Conservation (phyloP, 2,329 filamentous ascomycete genomes). For the Arthrobotrys iridis region DNA sequence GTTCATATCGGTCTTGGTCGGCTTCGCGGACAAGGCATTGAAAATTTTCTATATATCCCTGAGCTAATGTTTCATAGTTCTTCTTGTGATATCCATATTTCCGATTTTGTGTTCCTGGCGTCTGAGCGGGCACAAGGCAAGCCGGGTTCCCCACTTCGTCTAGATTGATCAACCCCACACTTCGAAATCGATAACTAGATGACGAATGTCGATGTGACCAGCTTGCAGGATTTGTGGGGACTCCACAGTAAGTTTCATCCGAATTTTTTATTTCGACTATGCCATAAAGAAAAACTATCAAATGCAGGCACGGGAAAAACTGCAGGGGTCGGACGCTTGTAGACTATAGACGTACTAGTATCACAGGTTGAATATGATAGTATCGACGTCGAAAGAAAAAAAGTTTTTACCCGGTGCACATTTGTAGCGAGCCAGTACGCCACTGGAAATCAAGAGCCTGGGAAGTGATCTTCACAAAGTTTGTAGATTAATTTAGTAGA, state of each 20-base stretch:
- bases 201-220: constrained; percentile 15
- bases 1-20: constrained; percentile 23
- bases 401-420: neutral
- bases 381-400: constrained; percentile 12
- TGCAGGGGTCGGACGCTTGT: neutral
- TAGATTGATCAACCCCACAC: constrained; percentile 21
- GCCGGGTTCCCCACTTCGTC: constrained; percentile 20
- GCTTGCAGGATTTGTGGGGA: constrained; percentile 35
- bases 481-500: neutral
- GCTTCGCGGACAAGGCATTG: constrained; percentile 44
- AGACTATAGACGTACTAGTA: neutral
- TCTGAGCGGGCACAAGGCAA: constrained; percentile 40
- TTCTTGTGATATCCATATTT: constrained; percentile 12
- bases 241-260: constrained; percentile 40
- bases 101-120: constrained; percentile 27
- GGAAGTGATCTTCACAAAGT: neutral
- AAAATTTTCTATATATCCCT: neutral
- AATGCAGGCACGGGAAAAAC: neutral
- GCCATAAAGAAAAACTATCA: neutral
- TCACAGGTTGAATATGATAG: constrained; percentile 1
- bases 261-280: constrained; percentile 28
- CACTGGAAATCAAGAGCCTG: neutral
- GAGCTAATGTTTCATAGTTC: constrained; percentile 21
- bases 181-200: constrained; percentile 12
- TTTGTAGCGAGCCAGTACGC: neutral